Evolutionary conservation across 345 rosid species (phyloP), one percentile per base, ranked within the genome.

Genomic region (Populus alba): DNA sequence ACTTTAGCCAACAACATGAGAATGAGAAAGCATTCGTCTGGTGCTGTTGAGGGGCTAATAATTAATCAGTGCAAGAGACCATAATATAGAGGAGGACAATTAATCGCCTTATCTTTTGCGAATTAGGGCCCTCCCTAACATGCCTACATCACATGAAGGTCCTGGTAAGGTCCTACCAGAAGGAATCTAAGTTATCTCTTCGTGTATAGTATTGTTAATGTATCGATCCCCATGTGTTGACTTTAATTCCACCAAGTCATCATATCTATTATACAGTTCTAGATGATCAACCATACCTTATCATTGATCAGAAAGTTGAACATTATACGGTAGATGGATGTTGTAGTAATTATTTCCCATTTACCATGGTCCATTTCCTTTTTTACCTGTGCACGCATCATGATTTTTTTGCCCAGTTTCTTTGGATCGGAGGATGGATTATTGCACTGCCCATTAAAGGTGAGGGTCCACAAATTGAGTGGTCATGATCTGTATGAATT

Each of bases 141-240:
- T 71, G 79, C 70, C 78, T 74, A 68, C 76, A 83, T 78, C 77
- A 53, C 74, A 73, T 61, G 75, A 73, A 45, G 76, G 59, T 49
- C 84, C 83, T 79, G 67, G 78, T 12, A 61, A 45, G 76, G 59
- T 49, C 84, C 83, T 79, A 71, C 80, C 27, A 61, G 37, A 68
- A 51, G 76, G 86, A 86, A 86, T 83, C 85, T 16, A 69, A 81
- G 70, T 67, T 51, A 59, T 73, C 71, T 73, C 71, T 70, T 73
- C 78, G 23, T 73, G 80, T 53, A 35, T 27, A 53, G 66, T 39
- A 69, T 77, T 62, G 55, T 80, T 75, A 37, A 55, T 68, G 18
- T 59, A 55, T 68, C 18, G 49, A 17, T 39, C 33, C 62, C 67
- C 71, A 49, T 72, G 62, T 82, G 77, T 78, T 82, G 84, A 80